phyloP scores from a whole-genome alignment of 2,329 filamentous ascomycete genomes.

The Fusarium newnesense region DNA sequence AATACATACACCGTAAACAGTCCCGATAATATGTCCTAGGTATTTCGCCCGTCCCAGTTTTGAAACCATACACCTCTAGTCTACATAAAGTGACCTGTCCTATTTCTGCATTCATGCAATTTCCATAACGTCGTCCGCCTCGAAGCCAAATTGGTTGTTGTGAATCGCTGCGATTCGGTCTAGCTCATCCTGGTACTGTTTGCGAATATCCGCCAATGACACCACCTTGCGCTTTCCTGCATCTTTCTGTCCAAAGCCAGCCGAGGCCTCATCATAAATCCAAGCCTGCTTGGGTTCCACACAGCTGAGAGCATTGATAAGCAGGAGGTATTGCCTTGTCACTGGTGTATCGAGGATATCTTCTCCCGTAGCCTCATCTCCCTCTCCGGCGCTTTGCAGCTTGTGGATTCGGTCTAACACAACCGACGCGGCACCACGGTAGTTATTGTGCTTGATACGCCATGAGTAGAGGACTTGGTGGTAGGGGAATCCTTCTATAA shows the following conservation, averaged over 20 bases:
- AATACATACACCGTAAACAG: constrained; percentile 42
- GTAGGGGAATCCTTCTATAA: constrained; percentile 77
- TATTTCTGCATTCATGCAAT: constrained; percentile 50
- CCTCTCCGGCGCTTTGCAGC: constrained; percentile 67
- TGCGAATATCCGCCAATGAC: constrained; percentile 85
- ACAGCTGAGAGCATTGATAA: constrained; percentile 93
- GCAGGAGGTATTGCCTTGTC: constrained; percentile 82
- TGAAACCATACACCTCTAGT: constrained; percentile 40
- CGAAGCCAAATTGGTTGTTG: constrained; percentile 87
- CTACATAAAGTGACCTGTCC: constrained; percentile 33
- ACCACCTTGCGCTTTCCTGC: constrained; percentile 76
- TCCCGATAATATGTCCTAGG: constrained; percentile 45
- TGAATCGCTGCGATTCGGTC: constrained; percentile 89
- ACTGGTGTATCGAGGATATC: constrained; percentile 72
- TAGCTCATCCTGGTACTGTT: constrained; percentile 89
- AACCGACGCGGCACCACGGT: constrained; percentile 78
- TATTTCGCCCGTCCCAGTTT: constrained; percentile 45
- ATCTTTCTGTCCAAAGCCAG: constrained; percentile 37
- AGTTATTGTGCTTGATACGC: constrained; percentile 85
- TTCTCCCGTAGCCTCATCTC: constrained; percentile 63
- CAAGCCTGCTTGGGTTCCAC: constrained; percentile 85
- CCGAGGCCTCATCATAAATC: constrained; percentile 63
- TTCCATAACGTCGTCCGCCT: constrained; percentile 65
- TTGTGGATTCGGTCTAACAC: constrained; percentile 72
- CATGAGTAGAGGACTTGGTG: constrained; percentile 93